Base-by-base conservation (phyloP, 305 asterid genomes). In the Galium porrigens region DNA sequence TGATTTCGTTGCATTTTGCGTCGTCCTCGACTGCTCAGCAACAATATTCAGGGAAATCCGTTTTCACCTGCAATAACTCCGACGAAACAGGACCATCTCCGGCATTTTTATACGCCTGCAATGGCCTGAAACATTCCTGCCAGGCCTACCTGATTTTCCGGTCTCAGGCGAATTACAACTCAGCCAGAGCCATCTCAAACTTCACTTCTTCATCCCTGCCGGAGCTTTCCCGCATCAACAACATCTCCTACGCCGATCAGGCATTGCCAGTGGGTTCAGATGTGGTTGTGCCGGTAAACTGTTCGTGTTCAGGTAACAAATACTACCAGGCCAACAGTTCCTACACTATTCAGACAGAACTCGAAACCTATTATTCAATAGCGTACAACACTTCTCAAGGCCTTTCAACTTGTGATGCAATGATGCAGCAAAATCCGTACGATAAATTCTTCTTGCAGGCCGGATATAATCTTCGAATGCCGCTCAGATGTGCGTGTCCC, bases 401-500 rank as follows among this genome's bases (percentile, higher is more conserved):
- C 52, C 82, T 87, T 9, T 76, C 94, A 18, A 74, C 87, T 41
- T 87, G 95, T 58, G 66, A 76, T 68, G 84, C 82, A 4, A 83
- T 87, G 15, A 58, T 53, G 63, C 77, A 63, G 1, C 63, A 72
- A 22, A 87, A 85, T 60, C 61, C 72, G 0, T 83, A 82, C 27
- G 58, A 20, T 5, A 66, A 39, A 46, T 27, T 52, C 15, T 52
- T 14, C 0, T 61, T 85, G 67, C 3, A 18, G 5, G 66, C 73
- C 0, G 87, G 80, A 10, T 17, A 61, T 75, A 72, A 66, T 14
- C 63, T 87, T 67, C 63, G 25, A 29, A 83, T 85, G 29, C 95
- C 90, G 1, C 85, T 87, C 20, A 72, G 89, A 55, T 87, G 94
- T 63, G 89, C 94, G 37, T 87, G 95, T 58, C 95, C 94, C 42